phyloP scores from a whole-genome alignment of 1,284 basidiomycete species.

The Cutaneotrichosporon mucoides region DNA sequence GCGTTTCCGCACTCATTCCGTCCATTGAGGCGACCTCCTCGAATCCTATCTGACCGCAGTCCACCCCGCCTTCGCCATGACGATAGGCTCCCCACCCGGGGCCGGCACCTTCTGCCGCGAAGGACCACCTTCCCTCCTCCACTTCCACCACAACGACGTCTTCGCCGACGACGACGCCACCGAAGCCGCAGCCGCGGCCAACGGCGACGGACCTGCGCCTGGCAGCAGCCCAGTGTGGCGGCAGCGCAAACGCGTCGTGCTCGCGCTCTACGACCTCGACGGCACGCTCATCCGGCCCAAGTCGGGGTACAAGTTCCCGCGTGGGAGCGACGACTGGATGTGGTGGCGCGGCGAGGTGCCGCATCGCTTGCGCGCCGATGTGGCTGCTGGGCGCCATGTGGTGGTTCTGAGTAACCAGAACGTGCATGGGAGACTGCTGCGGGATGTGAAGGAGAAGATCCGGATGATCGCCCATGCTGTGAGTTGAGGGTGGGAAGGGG shows the following conservation, averaged over 20 bases:
- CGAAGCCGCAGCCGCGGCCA: not conserved
- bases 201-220: too few species aligned
- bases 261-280: slow-evolving; percentile 82
- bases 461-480: slow-evolving; percentile 64
- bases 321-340: slow-evolving; percentile 58
- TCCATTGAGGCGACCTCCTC: too few species aligned
- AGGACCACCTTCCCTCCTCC: not conserved
- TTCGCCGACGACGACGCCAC: not conserved
- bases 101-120: not conserved
- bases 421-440: slow-evolving; percentile 46
- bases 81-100: not conserved
- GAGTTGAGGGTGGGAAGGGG: slow-evolving; percentile 28
- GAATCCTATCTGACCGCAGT: not conserved
- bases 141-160: slow-evolving; percentile 2
- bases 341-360: slow-evolving; percentile 72
- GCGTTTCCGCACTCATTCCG: too few species aligned
- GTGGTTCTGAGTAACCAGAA: slow-evolving; percentile 81
- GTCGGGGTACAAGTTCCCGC: slow-evolving; percentile 53
- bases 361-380: slow-evolving; percentile 58
- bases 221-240: too few species aligned
- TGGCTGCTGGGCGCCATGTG: slow-evolving; percentile 66
- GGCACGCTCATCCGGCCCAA: slow-evolving; percentile 73
- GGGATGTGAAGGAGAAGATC: slow-evolving; percentile 72
- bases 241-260: slow-evolving; percentile 46
- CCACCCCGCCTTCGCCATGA: not conserved